Percentiles rank a stretch among this genome's conserved stretches.
Conservation (phyloP, 495 filamentous ascomycete genomes). For the Bacidia gigantensis region DNA sequence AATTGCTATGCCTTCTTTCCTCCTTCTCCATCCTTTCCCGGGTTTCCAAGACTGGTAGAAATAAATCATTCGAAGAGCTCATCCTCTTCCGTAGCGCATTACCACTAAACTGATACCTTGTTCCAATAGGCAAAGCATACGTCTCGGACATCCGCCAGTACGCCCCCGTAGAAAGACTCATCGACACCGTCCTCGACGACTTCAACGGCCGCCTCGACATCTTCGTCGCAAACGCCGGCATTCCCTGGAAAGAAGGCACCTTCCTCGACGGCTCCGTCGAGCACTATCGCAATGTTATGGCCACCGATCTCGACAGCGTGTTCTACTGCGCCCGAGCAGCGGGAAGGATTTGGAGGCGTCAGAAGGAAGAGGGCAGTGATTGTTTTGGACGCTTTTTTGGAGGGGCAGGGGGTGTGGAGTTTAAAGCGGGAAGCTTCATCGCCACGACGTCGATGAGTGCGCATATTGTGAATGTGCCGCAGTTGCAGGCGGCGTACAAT, state of each 20-base stretch:
- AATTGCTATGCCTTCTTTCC: no score
- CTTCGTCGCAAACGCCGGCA: conserved; percentile 70
- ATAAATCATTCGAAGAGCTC: no score
- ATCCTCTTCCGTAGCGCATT: no score
- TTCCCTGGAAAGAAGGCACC: conserved; percentile 56
- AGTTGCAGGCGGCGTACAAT: conserved; percentile 77
- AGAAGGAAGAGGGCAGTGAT: conserved; percentile 52
- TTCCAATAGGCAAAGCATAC: conserved; percentile 63
- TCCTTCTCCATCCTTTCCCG: no score
- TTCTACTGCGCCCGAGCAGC: conserved; percentile 73
- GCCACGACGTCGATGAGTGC: conserved; percentile 71
- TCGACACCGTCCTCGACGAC: conserved; percentile 47
- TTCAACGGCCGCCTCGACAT: conserved; percentile 65
- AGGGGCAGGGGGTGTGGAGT: conserved; percentile 45
- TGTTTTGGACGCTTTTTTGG: conserved; percentile 52
- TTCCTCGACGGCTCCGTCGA: conserved; percentile 51
- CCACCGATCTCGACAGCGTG: conserved; percentile 67
- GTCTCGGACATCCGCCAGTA: conserved; percentile 51
- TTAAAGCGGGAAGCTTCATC: conserved; percentile 58
- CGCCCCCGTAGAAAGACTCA: conserved; percentile 40
- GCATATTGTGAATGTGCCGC: conserved; percentile 79
- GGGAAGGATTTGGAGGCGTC: conserved; percentile 51
- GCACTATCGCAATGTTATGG: conserved; percentile 54
- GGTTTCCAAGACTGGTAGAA: no score
- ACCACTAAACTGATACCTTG: no score